phyloP scores from a whole-genome alignment of 108 stramenopile genomes.

The Mediolabrus comicus region DNA sequence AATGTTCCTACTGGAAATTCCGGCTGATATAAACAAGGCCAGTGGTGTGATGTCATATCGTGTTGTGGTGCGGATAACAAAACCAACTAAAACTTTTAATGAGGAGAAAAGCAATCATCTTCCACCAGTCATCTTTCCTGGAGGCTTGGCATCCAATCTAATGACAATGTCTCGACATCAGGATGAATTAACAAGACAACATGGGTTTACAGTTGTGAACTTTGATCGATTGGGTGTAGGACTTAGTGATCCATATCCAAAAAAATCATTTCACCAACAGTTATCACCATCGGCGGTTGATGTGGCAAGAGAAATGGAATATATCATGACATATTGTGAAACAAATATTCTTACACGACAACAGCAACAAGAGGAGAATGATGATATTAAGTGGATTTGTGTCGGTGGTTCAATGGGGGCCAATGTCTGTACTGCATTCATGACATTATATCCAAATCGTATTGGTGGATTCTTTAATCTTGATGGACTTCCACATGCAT shows the following conservation, averaged over 20 bases:
- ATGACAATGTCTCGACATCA: conserved; percentile 22
- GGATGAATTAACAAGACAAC: not conserved
- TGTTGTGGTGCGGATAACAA: conserved; percentile 13
- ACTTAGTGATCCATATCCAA: not conserved
- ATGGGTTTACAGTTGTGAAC: conserved; percentile 10
- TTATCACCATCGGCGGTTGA: conserved; percentile 15
- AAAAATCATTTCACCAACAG: not conserved
- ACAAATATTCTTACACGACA: not conserved
- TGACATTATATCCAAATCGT: conserved; percentile 5
- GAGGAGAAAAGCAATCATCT: not conserved
- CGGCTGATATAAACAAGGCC: not conserved
- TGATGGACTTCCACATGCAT: conserved; percentile 22
- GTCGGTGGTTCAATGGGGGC: conserved; percentile 19
- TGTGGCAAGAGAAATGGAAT: conserved; percentile 15
- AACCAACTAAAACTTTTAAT: not conserved
- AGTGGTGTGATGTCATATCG: conserved; percentile 6
- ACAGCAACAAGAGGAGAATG: too few species aligned
- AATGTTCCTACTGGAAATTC: conserved; percentile 17
- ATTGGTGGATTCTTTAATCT: conserved; percentile 16
- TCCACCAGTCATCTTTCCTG: conserved; percentile 11
- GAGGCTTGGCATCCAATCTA: conserved; percentile 18
- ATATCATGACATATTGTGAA: conserved; percentile 6
- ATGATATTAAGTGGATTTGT: not conserved
- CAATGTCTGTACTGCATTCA: conserved; percentile 10
- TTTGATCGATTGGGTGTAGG: conserved; percentile 16